Base-by-base conservation (phyloP, 331 rosid species). In the Erythrophleum ivorense region DNA sequence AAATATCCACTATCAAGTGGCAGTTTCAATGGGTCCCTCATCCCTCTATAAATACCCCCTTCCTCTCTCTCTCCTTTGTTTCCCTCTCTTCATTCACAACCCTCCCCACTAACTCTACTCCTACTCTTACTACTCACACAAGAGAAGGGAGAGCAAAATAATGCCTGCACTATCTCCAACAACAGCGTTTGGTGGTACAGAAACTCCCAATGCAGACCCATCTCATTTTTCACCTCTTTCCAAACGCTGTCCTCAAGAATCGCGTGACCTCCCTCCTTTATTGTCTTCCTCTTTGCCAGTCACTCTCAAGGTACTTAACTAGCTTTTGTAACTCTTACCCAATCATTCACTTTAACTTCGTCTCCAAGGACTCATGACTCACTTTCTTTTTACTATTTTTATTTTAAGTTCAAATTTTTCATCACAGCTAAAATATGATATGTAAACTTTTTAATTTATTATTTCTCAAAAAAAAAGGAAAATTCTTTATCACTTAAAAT, bases 271-370 rank as follows among this genome's bases (percentile, higher is more conserved):
- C n/a, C 89, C 89, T 40, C 84, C 88, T 81, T 81, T 91, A 18
- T 41, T 84, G 64, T 88, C 91, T 16, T 78, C 85, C 52, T 84
- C 87, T 82, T 81, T 80, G 65, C 90, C 97, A 33, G 84, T 94
- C 86, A 89, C 98, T 31, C 94, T 94, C 77, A 94, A 88, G 94
- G 98, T 94, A 18, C 16, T 52, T 52, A 2, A 36, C 40, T 0
- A 2, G 1, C 40, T 36, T 36, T 36, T 2, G 0, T 2, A 36
- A 2, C 40, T 36, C 40, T 36, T 36, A 36, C 40, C 5, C 40
- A 36, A 2, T 36, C 40, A 2, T 2, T 36, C 40, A 36, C 40
- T 36, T 36, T 36, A 36, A 36, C 40, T 36, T 4, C 4, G 40
- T 36, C 40, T 36, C 2, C 40, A 36, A 36, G 40, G 40, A 36